Evolutionary conservation across 352 stramenopile species (phyloP), one percentile per base, ranked within the genome.

Genomic region (Phytophthora sp.): DNA sequence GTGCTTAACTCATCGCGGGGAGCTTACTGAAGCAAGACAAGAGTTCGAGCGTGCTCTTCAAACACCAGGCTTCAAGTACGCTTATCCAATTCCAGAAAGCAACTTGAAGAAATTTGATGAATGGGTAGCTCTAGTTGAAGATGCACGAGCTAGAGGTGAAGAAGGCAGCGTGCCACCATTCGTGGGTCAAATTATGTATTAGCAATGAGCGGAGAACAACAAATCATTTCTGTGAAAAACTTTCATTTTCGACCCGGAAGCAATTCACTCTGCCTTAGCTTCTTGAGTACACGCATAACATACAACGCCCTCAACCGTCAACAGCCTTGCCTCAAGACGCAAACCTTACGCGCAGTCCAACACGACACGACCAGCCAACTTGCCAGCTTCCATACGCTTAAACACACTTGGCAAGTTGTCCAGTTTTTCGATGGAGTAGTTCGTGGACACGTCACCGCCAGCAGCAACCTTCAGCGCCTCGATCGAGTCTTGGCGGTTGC

Each of bases 401-500:
- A 79, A 85, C 12, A 82, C 73, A 35, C 38, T 58, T 30, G 74
- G 66, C 12, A 82, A 43, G 49, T 76, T 77, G 27, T 65, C 48
- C 17, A 80, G 49, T 34, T 49, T 53, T 58, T 79, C 71, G 34
- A 83, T 60, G 18, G 62, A 66, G 43, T 69, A 79, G 18, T 66
- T 74, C 27, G 74, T 76, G 39, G 66, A 67, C n/a, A 81, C 77
- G 20, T 80, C 72, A 17, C 77, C 74, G 21, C 54, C 52, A 18
- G 72, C 70, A 21, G 72, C 74, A n/a, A 87, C 42, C 54, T 81
- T 77, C 38, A 88, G 54, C 4, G 78, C 78, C 60, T 87, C 78
- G 27, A 81, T 74, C 28, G 74, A 60, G 65, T 85, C 77, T 54
- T 87, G 69, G 30, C 77, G 74, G 57, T 81, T 87, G 54, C 77